Evolutionary conservation across 1,284 basidiomycete genomes (phyloP), one percentile per base, ranked within the genome.

Genomic region (Boletus holoroseus): DNA sequence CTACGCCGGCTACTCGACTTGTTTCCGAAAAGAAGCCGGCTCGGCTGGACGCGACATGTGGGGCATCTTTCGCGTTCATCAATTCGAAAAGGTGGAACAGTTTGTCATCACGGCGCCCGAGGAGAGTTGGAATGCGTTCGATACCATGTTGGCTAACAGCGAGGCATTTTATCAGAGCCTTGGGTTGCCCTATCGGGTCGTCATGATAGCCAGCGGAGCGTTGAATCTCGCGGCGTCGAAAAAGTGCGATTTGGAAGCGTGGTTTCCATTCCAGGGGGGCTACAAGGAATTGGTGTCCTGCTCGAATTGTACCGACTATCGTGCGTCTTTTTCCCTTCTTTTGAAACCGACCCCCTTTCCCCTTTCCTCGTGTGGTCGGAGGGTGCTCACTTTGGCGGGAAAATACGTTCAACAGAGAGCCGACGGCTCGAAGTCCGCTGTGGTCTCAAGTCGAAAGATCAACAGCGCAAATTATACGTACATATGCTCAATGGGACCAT

Each of bases 51-150:
- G 93, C 51, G 96, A 99, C 65, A 98, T 96, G 74, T 98, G 95
- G 94, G 96, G 95, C 53, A 97, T 98, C 72, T 99, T 99, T 84
- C 91, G 96, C 32, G 94, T 99, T 46, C 96, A 99, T 70, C 96
- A 99, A 72, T 99, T 99, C 62, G 96, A 99, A 73, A 99, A 99
- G 75, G 81, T 99, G 47, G 96, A 99, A 70, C 83, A 96, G 75
- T 99, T 99, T 73, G 87, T 89, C 74, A 81, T 99, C 61, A 97
- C 94, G 20, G 88, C 93, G 48, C 94, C 96, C 1, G 87, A 88
- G 60, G 86, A 91, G 68, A 96, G 93, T 65, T 94, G 94, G 85
- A 88, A 86, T 65, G 88, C 88, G 82, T 89, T 99, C 62, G 91
- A 99, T 56, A 73, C 76, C 56, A 99, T 99, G 95, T 68, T 98